Evolutionary conservation across 2,329 filamentous ascomycete species (phyloP).

Genomic region (Nemania bipapillata): DNA sequence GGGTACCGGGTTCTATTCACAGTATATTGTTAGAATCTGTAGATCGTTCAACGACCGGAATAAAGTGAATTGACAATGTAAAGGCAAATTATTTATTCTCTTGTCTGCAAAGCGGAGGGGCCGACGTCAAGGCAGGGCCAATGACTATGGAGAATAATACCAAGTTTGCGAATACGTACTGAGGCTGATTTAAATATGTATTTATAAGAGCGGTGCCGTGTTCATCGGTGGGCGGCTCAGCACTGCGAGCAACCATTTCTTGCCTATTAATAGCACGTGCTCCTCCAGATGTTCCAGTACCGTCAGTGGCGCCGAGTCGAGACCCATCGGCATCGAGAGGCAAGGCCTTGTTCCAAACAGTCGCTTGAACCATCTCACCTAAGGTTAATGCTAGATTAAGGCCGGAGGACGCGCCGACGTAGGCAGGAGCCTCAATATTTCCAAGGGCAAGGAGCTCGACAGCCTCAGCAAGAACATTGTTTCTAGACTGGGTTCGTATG

Average conservation of each 20-base stretch:
- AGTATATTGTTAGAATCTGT: slow-evolving; percentile 17
- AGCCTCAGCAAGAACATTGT: slow-evolving; percentile 54
- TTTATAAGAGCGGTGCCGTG: slow-evolving; percentile 58
- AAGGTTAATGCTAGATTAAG: slow-evolving; percentile 61
- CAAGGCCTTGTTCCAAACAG: slow-evolving; percentile 65
- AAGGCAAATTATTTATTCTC: neutral
- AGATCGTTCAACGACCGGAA: neutral
- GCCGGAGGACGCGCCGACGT: slow-evolving; percentile 62
- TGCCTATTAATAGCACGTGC: slow-evolving; percentile 52
- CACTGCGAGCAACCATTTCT: slow-evolving; percentile 56
- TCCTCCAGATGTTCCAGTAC: slow-evolving; percentile 14
- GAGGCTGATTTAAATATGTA: slow-evolving; percentile 59
- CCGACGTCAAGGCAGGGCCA: neutral
- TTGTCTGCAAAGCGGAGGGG: neutral
- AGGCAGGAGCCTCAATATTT: slow-evolving; percentile 58
- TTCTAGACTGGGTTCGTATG: slow-evolving; percentile 35
- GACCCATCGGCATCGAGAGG: slow-evolving; percentile 38
- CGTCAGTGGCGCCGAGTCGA: slow-evolving; percentile 26
- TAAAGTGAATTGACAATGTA: too few species aligned
- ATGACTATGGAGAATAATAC: neutral
- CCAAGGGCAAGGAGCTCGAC: slow-evolving; percentile 62
- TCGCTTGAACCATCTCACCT: slow-evolving; percentile 65
- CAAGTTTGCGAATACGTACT: slow-evolving; percentile 42
- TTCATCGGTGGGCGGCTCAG: slow-evolving; percentile 60
- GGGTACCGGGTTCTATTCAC: slow-evolving; percentile 56